Base-by-base conservation (phyloP, 371 early-diverging fungal genomes). In the Capniomyces stellatus region DNA sequence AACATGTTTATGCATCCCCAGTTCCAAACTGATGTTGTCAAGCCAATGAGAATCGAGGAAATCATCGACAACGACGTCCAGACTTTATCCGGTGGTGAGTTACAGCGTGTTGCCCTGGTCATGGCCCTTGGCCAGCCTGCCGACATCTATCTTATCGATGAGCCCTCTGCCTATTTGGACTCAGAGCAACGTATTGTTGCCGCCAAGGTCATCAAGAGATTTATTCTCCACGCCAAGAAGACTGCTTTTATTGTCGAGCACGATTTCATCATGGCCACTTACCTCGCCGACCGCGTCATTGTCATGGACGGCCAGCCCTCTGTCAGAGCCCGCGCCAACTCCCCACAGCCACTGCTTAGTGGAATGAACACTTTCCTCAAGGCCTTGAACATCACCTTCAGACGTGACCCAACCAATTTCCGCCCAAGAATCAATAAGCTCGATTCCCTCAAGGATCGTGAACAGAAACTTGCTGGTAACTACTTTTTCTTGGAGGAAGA, bases 251-350 rank as follows among this genome's bases (percentile, higher is more conserved):
- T 99, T 55, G 99, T 99, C 52, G 99, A 99, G 82, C 99, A 99
- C 85, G 99, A 99, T 75, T 95, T 99, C 73, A 97, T 98, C 68
- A 97, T 99, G 92, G 98, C 94, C n/a, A 98, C 99, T n/a, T 99
- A 99, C 69, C 75, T 99, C 54, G 99, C 99, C 47, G 98, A 98
- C 69, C 87, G 95, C 68, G 95, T 98, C 23, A 87, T 99, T 69
- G 97, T 99, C 22, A 98, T 94, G 72, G 91, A 89, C 3, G 99
- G 99, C 66, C 71, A 57, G 41, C 98, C 99, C 19, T 88, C 91
- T 2, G 79, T 93, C 13, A 70, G 78, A 22, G 98, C 98, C 28
- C 65, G 58, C 51, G 97, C 97, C 52, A 79, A 77, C 63, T 69
- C 74, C 30, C 98, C 98, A 42, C 90, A 97, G 74, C 72, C 88